Conservation (phyloP, 2,329 filamentous ascomycete species). For the Scopulariopsis brevicaulis region DNA sequence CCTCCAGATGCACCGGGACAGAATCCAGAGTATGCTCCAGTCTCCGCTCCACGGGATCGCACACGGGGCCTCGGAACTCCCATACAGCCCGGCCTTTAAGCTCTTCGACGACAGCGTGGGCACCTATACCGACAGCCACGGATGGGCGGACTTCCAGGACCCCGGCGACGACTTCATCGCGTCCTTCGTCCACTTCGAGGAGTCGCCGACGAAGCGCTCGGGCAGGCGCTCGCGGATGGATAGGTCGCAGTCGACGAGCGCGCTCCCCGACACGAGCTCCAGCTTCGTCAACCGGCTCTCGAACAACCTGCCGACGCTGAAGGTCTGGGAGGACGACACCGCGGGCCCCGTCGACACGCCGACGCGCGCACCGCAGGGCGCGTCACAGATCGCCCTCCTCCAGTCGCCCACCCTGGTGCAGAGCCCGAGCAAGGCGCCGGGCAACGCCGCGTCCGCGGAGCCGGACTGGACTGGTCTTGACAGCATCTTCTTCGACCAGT, state of each 20-base stretch:
- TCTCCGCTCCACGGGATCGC: slow-evolving; percentile 16
- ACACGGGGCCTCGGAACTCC: slow-evolving; percentile 25
- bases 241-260: slow-evolving; percentile 50
- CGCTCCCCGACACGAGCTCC: slow-evolving; percentile 37
- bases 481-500: neutral
- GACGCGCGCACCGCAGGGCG: slow-evolving; percentile 3
- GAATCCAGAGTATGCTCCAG: slow-evolving; percentile 69
- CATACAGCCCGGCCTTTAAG: slow-evolving; percentile 49
- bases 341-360: slow-evolving; percentile 5
- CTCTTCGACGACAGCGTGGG: slow-evolving; percentile 4
- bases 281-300: slow-evolving; percentile 28
- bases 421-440: neutral
- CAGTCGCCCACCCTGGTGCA: neutral
- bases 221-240: slow-evolving; percentile 49
- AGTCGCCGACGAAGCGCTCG: slow-evolving; percentile 56
- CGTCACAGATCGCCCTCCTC: neutral
- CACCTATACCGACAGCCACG: neutral
- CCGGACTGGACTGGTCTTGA: neutral
- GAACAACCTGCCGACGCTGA: slow-evolving; percentile 1
- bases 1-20: slow-evolving; percentile 75
- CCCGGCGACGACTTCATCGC: slow-evolving; percentile 19
- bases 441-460: neutral
- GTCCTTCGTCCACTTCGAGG: slow-evolving; percentile 26
- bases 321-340: slow-evolving; percentile 8
- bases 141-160: neutral